A percentile compares a stretch with the other conserved stretches of the same genome.
Conservation (phyloP, 75 land plant genomes). For the Ceratopteris richardii region DNA sequence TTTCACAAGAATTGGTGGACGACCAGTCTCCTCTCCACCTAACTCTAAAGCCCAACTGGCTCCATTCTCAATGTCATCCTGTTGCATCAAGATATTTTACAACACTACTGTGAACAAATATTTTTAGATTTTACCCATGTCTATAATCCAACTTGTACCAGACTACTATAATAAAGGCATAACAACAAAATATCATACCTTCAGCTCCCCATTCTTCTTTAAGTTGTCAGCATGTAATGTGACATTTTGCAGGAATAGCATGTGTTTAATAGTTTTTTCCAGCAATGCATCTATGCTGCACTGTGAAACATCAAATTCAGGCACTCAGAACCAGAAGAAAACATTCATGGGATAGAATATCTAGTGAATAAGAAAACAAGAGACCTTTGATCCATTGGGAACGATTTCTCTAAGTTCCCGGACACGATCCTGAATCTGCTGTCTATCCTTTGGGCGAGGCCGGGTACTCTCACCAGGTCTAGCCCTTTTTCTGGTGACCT, state of each 20-base stretch:
- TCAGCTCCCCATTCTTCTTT: constrained; percentile 51
- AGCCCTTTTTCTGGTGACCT: constrained; percentile 51
- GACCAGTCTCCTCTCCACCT: constrained; percentile 41
- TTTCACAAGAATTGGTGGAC: constrained; percentile 62
- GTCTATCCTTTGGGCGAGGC: constrained; percentile 91
- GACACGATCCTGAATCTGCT: constrained; percentile 87
- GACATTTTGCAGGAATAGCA: constrained; percentile 86
- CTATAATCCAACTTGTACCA: too few species aligned
- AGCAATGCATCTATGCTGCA: constrained; percentile 83
- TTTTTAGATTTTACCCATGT: background rate
- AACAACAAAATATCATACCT: constrained; percentile 25
- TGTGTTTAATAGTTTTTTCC: constrained; percentile 80
- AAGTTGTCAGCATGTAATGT: constrained; percentile 75
- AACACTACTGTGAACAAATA: background rate
- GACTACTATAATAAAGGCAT: too few species aligned
- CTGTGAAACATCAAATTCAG: constrained; percentile 29
- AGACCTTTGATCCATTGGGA: constrained; percentile 80
- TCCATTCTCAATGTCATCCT: constrained; percentile 50
- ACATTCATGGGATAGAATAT: too few species aligned
- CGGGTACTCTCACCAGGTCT: constrained; percentile 75
- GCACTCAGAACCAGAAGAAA: too few species aligned
- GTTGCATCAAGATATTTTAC: background rate
- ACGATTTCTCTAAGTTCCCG: constrained; percentile 77
- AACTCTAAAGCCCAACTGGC: constrained; percentile 84
- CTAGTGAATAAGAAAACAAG: background rate